phyloP scores from a whole-genome alignment of 331 rosid genomes.

The Rosa hybrid region DNA sequence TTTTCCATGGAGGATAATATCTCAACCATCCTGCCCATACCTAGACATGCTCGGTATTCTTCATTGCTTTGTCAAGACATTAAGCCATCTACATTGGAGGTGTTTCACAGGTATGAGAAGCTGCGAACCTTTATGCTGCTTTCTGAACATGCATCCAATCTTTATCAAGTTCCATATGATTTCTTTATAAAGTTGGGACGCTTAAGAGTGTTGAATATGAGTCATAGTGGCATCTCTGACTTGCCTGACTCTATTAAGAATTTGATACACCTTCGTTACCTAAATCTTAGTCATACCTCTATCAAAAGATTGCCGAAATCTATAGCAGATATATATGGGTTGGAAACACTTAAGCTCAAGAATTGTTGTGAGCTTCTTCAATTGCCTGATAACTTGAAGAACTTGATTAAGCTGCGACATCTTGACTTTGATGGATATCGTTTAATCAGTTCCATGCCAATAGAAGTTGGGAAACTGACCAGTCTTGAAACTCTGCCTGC shows the following conservation, averaged over 20 bases:
- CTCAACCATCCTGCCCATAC: background rate
- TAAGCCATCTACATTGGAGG: background rate
- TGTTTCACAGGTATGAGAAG: background rate
- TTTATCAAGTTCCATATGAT: slow-evolving; percentile 6
- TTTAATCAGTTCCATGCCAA: slow-evolving; percentile 23
- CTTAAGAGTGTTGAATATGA: slow-evolving; percentile 25
- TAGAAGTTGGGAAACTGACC: slow-evolving; percentile 20
- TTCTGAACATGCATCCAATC: background rate
- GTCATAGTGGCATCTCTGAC: slow-evolving; percentile 4
- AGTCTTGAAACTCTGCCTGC: slow-evolving; percentile 13
- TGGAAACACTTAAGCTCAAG: slow-evolving; percentile 18
- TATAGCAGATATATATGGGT: slow-evolving; percentile 3
- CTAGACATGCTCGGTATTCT: background rate
- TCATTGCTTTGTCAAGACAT: slow-evolving; percentile 2
- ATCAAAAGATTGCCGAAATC: slow-evolving; percentile 19
- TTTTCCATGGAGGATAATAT: background rate
- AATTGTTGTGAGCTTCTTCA: slow-evolving; percentile 15
- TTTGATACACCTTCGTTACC: slow-evolving; percentile 5
- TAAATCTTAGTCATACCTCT: slow-evolving; percentile 12
- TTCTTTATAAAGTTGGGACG: slow-evolving; percentile 7
- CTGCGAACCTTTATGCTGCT: slow-evolving; percentile 13
- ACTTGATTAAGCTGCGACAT: slow-evolving; percentile 12
- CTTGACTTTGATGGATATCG: slow-evolving; percentile 21
- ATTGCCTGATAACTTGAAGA: slow-evolving; percentile 17
- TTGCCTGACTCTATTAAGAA: background rate